These are phyloP conservation scores for Arthrocladium fulminans DNA, from an alignment of 2,329 filamentous ascomycete genomes.

Conservation along the genomic window DNA sequence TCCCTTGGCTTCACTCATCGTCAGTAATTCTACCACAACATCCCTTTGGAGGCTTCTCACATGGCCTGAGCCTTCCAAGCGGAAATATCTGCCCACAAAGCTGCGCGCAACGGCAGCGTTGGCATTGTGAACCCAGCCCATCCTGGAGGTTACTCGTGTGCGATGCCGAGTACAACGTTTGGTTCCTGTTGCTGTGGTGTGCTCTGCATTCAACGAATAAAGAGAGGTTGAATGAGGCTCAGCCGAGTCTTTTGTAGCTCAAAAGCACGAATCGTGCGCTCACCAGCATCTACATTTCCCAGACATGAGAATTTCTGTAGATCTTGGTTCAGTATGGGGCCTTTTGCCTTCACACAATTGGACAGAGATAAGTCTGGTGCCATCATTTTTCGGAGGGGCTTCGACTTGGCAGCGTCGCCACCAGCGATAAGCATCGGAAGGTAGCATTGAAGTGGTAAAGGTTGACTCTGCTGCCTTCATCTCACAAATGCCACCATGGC, in stretches of 20 bases:
- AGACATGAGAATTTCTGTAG: not conserved
- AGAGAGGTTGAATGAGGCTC: not conserved
- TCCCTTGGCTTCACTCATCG: conserved; percentile 48
- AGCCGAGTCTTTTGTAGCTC: not conserved
- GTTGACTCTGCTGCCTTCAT: not conserved
- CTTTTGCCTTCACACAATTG: not conserved
- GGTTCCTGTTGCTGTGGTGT: not conserved
- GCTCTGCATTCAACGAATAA: not conserved
- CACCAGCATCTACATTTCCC: not conserved
- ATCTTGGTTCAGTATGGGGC: not conserved
- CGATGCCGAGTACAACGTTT: not conserved
- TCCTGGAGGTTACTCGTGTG: not conserved
- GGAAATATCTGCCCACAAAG: conserved; percentile 63
- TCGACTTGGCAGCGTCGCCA: not conserved
- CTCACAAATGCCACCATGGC: not conserved
- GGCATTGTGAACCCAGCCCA: conserved; percentile 39
- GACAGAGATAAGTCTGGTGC: conserved; percentile 4
- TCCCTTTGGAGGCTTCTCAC: conserved; percentile 42
- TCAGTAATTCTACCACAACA: conserved; percentile 14
- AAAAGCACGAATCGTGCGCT: not conserved
- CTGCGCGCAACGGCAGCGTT: conserved; percentile 56
- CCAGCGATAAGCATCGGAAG: conserved; percentile 2
- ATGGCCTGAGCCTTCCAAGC: conserved; percentile 73
- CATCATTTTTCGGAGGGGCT: conserved; percentile 2
- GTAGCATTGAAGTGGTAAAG: not conserved